Conservation (phyloP, 345 rosid species). For the Viola odorata region DNA sequence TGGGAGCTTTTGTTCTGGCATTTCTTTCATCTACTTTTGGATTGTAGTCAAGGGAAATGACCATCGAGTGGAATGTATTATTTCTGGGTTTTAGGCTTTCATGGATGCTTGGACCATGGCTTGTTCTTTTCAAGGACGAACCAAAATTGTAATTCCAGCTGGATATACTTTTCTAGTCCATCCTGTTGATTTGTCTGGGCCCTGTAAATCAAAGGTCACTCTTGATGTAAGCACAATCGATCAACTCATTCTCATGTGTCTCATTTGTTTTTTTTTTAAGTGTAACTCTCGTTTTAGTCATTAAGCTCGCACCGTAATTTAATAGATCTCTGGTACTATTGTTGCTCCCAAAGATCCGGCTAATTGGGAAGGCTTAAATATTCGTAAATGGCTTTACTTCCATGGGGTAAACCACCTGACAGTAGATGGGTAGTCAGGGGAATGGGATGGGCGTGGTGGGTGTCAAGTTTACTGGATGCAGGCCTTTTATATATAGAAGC, state of each 20-base stretch:
- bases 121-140: constrained; percentile 51
- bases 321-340: constrained; percentile 69
- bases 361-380: constrained; percentile 67
- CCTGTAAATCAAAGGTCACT: constrained; percentile 74
- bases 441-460: constrained; percentile 83
- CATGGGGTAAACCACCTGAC: constrained; percentile 65
- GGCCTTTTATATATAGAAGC: no score
- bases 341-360: constrained; percentile 74
- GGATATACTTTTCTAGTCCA: constrained; percentile 46
- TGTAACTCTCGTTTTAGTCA: constrained; percentile 1
- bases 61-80: constrained; percentile 1
- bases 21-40: background rate
- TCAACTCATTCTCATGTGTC: no score
- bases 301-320: constrained; percentile 9
- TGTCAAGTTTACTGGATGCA: no score
- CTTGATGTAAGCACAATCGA: constrained; percentile 37
- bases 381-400: constrained; percentile 73
- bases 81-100: constrained; percentile 47
- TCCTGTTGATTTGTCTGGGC: constrained; percentile 67
- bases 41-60: background rate
- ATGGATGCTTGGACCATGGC: constrained; percentile 61
- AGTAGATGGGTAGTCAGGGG: constrained; percentile 68
- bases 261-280: background rate
- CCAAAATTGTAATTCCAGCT: constrained; percentile 49
- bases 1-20: background rate